Conservation (phyloP, 257 asterid genomes). For the Misopates orontium region DNA sequence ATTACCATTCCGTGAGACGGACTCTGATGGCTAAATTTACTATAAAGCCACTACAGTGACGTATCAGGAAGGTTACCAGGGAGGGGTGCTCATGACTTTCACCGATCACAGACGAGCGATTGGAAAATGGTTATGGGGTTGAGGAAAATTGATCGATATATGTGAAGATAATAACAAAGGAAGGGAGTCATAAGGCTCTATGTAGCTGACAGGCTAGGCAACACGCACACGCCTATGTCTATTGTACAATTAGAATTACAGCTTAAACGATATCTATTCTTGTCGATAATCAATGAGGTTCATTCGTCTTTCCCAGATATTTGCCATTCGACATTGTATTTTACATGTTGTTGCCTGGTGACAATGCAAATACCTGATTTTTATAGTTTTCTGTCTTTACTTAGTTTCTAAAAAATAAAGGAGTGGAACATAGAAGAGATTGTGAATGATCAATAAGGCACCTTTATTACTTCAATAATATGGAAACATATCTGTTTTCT, state of each 20-base stretch:
- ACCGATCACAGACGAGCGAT: not conserved
- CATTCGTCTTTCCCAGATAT: conserved; percentile 1
- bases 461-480: too few relatives aligned
- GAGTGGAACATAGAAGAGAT: too few relatives aligned
- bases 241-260: not conserved
- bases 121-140: not conserved
- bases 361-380: not conserved
- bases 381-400: too few relatives aligned
- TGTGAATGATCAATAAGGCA: too few relatives aligned
- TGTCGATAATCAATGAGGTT: conserved; percentile 9
- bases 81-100: conserved; percentile 23
- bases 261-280: not conserved
- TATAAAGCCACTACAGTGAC: conserved; percentile 5
- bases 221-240: not conserved
- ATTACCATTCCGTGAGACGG: conserved; percentile 72
- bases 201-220: not conserved
- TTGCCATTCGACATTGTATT: not conserved
- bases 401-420: too few relatives aligned
- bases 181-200: conserved; percentile 26
- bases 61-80: conserved; percentile 5
- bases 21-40: conserved; percentile 57
- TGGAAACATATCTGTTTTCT: too few relatives aligned
- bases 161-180: not conserved
- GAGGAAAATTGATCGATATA: conserved; percentile 16
- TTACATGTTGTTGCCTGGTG: not conserved